phyloP scores from a whole-genome alignment of 495 filamentous ascomycete species.

The Amorphotheca resinae region DNA sequence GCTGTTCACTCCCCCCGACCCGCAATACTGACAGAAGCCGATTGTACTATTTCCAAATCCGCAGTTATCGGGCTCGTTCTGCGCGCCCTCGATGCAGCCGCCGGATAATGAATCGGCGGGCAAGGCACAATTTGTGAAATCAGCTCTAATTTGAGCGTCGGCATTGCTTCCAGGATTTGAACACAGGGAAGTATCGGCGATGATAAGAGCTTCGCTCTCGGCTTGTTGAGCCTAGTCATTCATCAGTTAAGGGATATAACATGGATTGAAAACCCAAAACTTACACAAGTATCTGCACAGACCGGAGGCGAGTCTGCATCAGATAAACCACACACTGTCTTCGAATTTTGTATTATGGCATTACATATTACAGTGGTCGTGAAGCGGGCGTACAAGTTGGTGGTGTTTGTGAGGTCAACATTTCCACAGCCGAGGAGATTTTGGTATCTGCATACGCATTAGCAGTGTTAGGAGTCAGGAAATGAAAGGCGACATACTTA shows the following conservation, averaged over 20 bases:
- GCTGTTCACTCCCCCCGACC: constrained; percentile 67
- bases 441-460: constrained; percentile 46
- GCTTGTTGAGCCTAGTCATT: constrained; percentile 60
- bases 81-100: constrained; percentile 59
- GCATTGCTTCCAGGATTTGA: constrained; percentile 47
- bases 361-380: constrained; percentile 91
- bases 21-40: constrained; percentile 82
- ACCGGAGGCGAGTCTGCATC: constrained; percentile 54
- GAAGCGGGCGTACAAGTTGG: constrained; percentile 81
- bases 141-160: constrained; percentile 69
- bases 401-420: constrained; percentile 69
- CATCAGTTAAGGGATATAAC: constrained; percentile 21
- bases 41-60: constrained; percentile 71
- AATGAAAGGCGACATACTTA: constrained; percentile 45
- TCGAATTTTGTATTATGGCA: constrained; percentile 86
- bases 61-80: constrained; percentile 81
- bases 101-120: constrained; percentile 65
- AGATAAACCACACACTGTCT: constrained; percentile 53
- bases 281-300: constrained; percentile 84
- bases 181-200: constrained; percentile 64
- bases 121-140: constrained; percentile 80
- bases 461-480: constrained; percentile 11
- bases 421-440: constrained; percentile 68
- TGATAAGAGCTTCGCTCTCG: constrained; percentile 72
- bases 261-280: constrained; percentile 15